These are phyloP conservation scores for Eugenia klotzschiana DNA, from an alignment of 441 rosid genomes.

Conservation along the genomic window DNA sequence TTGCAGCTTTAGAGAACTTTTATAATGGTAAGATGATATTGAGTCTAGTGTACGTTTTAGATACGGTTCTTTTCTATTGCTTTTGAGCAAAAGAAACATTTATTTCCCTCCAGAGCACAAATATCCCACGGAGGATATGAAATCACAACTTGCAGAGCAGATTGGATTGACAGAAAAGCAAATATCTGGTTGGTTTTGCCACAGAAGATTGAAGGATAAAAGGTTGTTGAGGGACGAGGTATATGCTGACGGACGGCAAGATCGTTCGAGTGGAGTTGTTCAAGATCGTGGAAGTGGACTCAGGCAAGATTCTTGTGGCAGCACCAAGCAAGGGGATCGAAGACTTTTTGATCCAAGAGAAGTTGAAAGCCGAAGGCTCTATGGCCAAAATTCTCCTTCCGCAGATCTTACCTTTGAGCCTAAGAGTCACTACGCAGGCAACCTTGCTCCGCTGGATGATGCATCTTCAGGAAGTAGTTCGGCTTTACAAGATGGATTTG, in stretches of 20 bases:
- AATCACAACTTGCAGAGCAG: constrained; percentile 45
- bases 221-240: constrained; percentile 44
- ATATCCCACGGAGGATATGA: constrained; percentile 77
- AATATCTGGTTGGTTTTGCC: constrained; percentile 94
- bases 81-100: not conserved
- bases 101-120: constrained; percentile 42
- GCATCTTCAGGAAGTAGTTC: constrained; percentile 64
- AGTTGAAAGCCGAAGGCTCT: constrained; percentile 68
- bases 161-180: constrained; percentile 79
- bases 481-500: constrained; percentile 41
- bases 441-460: constrained; percentile 38
- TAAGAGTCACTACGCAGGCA: constrained; percentile 21
- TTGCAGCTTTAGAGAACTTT: constrained; percentile 54
- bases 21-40: constrained; percentile 43
- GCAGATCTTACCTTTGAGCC: constrained; percentile 26
- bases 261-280: constrained; percentile 57
- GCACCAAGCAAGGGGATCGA: constrained; percentile 64
- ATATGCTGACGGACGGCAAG: constrained; percentile 48
- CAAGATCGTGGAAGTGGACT: constrained; percentile 77
- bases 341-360: constrained; percentile 50
- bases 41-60: not conserved
- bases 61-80: not conserved
- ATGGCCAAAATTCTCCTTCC: constrained; percentile 23
- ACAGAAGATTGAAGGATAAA: constrained; percentile 83
- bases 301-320: constrained; percentile 83